Evolutionary conservation across 352 stramenopile species (phyloP).

Genomic region (Pilasporangium apinafurcum): DNA sequence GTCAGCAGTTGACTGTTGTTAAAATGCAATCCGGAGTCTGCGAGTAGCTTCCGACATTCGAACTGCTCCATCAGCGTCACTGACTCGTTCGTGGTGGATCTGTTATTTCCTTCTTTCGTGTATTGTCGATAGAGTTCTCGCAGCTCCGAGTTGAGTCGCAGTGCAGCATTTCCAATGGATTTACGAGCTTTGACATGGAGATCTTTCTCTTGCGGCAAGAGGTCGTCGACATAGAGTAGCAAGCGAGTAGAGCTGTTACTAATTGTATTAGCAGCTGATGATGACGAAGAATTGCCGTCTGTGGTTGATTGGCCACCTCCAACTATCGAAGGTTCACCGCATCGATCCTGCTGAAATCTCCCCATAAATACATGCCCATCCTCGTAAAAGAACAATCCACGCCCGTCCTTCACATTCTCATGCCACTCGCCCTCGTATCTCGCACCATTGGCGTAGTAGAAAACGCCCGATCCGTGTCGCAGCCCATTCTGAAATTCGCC

Average conservation of each 20-base stretch:
- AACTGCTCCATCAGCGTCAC: constrained; percentile 36
- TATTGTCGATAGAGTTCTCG: constrained; percentile 51
- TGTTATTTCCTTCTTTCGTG: constrained; percentile 15
- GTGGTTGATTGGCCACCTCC: constrained; percentile 2
- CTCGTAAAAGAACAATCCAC: constrained; percentile 66
- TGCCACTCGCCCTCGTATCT: constrained; percentile 82
- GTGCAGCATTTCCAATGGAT: constrained; percentile 35
- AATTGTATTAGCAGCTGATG: not conserved
- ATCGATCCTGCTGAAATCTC: constrained; percentile 36
- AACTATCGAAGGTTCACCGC: constrained; percentile 4
- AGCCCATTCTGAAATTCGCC: constrained; percentile 64
- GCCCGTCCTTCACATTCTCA: constrained; percentile 71
- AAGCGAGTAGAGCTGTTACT: constrained; percentile 9
- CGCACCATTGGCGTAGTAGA: constrained; percentile 85
- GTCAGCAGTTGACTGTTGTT: constrained; percentile 28
- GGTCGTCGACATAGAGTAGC: constrained; percentile 48
- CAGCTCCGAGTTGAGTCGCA: constrained; percentile 62
- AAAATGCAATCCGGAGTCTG: constrained; percentile 33
- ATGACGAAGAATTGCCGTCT: no score
- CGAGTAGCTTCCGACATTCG: constrained; percentile 40
- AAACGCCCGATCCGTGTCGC: constrained; percentile 59
- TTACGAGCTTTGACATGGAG: constrained; percentile 35
- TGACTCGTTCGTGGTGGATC: constrained; percentile 10
- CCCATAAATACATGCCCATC: constrained; percentile 55
- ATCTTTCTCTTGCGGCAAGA: constrained; percentile 17